Conservation (phyloP, 371 early-diverging fungal species). For the Lichtheimia corymbifera region DNA sequence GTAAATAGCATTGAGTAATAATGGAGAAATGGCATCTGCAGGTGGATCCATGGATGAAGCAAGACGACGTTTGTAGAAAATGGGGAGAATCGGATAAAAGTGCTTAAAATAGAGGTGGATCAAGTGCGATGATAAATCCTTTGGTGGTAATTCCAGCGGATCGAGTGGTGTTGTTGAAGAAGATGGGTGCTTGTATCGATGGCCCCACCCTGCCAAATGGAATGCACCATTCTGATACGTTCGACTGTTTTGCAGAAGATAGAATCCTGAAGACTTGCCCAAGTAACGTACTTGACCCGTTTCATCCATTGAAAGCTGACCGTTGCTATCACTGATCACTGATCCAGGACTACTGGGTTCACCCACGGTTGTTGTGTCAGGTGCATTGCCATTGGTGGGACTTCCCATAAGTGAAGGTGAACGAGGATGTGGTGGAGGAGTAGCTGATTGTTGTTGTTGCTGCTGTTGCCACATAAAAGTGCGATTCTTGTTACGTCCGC, state of each 20-base stretch:
- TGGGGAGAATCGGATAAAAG: slow-evolving; percentile 55
- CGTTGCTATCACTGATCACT: slow-evolving; percentile 27
- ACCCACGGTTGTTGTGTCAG: neutral
- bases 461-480: slow-evolving; percentile 20
- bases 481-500: slow-evolving; percentile 24
- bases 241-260: slow-evolving; percentile 44
- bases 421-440: neutral
- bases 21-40: slow-evolving; percentile 31
- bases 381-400: slow-evolving; percentile 5
- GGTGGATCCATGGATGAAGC: slow-evolving; percentile 14
- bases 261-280: slow-evolving; percentile 51
- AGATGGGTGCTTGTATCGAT: slow-evolving; percentile 11
- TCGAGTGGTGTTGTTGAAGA: slow-evolving; percentile 16
- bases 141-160: slow-evolving; percentile 44
- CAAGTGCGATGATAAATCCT: slow-evolving; percentile 55
- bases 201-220: slow-evolving; percentile 36
- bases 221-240: slow-evolving; percentile 49
- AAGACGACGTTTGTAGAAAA: slow-evolving; percentile 46
- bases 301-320: slow-evolving; percentile 50
- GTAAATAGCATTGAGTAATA: slow-evolving; percentile 53
- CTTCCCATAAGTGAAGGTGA: slow-evolving; percentile 6
- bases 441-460: slow-evolving; percentile 3
- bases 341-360: slow-evolving; percentile 21
- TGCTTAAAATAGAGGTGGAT: slow-evolving; percentile 55
- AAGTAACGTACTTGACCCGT: slow-evolving; percentile 47